Percentiles rank a stretch among this genome's conserved stretches.
phyloP scores from a whole-genome alignment of 768 basidiomycete species.

The Suillus decipiens region DNA sequence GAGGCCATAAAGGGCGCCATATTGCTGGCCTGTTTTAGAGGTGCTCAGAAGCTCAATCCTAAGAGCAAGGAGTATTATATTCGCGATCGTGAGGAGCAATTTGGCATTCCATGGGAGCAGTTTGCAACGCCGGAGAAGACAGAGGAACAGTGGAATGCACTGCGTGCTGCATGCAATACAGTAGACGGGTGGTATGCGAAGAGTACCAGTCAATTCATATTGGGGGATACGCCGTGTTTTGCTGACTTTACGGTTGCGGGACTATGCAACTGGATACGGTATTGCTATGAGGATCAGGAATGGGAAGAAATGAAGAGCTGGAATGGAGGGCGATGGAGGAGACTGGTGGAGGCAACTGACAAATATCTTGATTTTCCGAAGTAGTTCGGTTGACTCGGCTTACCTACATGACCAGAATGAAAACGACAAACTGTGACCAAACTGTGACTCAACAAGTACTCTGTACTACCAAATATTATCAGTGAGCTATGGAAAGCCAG shows the following conservation, averaged over 20 bases:
- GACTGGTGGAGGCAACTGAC: constrained; percentile 20
- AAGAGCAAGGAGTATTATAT: constrained; percentile 42
- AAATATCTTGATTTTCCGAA: constrained; percentile 17
- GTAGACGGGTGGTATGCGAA: constrained; percentile 18
- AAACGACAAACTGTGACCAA: too few relatives aligned
- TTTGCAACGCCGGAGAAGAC: constrained; percentile 27
- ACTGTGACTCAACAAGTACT: too few relatives aligned
- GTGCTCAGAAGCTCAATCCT: constrained; percentile 30
- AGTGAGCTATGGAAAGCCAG: too few relatives aligned
- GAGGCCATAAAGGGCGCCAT: constrained; percentile 13
- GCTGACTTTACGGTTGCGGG: constrained; percentile 25
- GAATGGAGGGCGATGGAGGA: constrained; percentile 17
- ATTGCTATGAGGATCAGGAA: constrained; percentile 17
- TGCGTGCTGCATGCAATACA: constrained; percentile 34
- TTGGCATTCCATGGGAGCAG: constrained; percentile 41
- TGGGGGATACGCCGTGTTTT: constrained; percentile 22
- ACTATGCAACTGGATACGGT: constrained; percentile 16
- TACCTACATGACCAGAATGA: not conserved
- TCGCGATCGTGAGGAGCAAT: constrained; percentile 32
- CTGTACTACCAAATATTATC: too few relatives aligned
- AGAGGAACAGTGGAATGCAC: constrained; percentile 37
- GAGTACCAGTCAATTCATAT: constrained; percentile 1
- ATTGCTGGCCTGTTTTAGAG: constrained; percentile 26
- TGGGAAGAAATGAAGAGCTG: constrained; percentile 9
- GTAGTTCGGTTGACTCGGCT: not conserved